Percentiles rank a stretch among this genome's conserved stretches.
Evolutionary conservation across 805 yeast genomes (phyloP).

Genomic region (Kurtzmaniella fragi): DNA sequence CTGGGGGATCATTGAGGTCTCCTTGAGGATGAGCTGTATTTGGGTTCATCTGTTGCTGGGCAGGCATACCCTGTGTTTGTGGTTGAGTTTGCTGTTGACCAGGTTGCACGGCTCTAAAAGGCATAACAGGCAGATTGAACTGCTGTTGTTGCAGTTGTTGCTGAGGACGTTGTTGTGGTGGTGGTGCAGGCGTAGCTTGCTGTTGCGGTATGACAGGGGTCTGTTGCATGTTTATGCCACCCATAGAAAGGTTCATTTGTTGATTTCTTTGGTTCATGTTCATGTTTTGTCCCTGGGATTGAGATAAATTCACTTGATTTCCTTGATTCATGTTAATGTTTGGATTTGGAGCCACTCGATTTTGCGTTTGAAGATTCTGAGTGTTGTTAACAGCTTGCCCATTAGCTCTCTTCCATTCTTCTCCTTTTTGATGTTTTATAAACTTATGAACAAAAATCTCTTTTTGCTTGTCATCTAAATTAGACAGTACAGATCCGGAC

Average conservation of each 20-base stretch:
- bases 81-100: conserved; percentile 9
- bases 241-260: conserved; percentile 2
- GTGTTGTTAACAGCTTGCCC: conserved; percentile 9
- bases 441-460: conserved; percentile 35
- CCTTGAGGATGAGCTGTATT: conserved; percentile 1
- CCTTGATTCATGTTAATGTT: conserved; percentile 9
- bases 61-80: conserved; percentile 7
- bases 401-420: conserved; percentile 26
- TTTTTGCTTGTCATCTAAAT: conserved; percentile 31
- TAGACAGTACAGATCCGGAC: conserved; percentile 27
- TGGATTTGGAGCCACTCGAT: conserved; percentile 6
- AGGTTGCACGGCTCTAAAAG: conserved; percentile 1
- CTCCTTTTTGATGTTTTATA: conserved; percentile 34
- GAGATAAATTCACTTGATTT: conserved; percentile 9
- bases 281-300: conserved; percentile 8
- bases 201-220: conserved; percentile 6
- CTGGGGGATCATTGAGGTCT: conserved; percentile 19
- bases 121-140: not conserved
- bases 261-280: conserved; percentile 5
- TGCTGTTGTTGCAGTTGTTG: conserved; percentile 8
- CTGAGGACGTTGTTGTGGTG: conserved; percentile 5
- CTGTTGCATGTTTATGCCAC: conserved; percentile 1
- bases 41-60: conserved; percentile 1
- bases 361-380: conserved; percentile 1
- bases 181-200: conserved; percentile 7